Conservation (phyloP, 352 stramenopile genomes). For the Globisporangium megalacanthum region DNA sequence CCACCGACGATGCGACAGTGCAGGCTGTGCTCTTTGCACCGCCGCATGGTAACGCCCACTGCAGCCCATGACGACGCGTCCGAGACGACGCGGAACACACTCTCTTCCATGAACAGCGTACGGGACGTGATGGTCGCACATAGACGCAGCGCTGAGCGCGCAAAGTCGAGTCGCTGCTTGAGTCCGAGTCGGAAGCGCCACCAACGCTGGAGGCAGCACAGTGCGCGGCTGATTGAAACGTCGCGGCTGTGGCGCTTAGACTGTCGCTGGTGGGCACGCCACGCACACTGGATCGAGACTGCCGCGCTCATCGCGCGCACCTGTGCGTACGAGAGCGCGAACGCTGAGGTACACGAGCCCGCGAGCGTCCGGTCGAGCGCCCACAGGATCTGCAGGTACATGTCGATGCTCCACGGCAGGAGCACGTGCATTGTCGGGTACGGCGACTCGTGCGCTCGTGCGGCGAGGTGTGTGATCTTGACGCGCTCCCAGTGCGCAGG, state of each 20-base stretch:
- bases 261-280: constrained; percentile 33
- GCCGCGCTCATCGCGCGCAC: constrained; percentile 35
- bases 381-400: constrained; percentile 63
- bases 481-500: constrained; percentile 34
- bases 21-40: constrained; percentile 45
- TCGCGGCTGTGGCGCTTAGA: constrained; percentile 44
- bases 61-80: constrained; percentile 24
- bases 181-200: constrained; percentile 52
- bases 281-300: constrained; percentile 47
- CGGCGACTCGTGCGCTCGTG: neutral
- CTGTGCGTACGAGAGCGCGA: constrained; percentile 56
- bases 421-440: constrained; percentile 63
- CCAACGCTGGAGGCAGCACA: constrained; percentile 65
- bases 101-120: constrained; percentile 67
- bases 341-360: constrained; percentile 16
- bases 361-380: constrained; percentile 22
- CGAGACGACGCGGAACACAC: constrained; percentile 35
- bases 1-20: constrained; percentile 37
- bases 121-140: constrained; percentile 47
- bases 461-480: constrained; percentile 16
- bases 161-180: constrained; percentile 38
- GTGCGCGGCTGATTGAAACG: constrained; percentile 41
- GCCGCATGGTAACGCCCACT: constrained; percentile 21
- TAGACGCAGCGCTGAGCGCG: constrained; percentile 42
- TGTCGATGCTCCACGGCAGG: constrained; percentile 71